A percentile compares a stretch with the other conserved stretches of the same genome.
Conservation (phyloP, 148 eudicot species). For the Limonium bicolor region DNA sequence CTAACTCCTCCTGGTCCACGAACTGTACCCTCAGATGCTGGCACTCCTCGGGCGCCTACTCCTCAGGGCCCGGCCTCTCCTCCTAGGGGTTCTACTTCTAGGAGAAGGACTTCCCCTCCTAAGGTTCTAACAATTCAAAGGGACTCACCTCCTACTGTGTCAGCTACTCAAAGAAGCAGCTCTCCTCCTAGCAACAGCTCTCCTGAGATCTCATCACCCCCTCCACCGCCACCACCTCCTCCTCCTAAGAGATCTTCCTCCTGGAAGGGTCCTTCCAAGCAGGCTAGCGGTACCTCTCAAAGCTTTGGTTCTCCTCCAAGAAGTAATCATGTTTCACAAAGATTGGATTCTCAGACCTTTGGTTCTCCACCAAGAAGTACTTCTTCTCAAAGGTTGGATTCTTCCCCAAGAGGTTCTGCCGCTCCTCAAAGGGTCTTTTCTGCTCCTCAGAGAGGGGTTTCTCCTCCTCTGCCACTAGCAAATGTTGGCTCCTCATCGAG, state of each 20-base stretch:
- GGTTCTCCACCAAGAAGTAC: no score
- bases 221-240: not conserved
- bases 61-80: constrained; percentile 10
- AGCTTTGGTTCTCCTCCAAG: no score
- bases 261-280: no score
- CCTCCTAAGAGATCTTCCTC: no score
- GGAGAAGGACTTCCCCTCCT: constrained; percentile 8
- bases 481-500: not conserved
- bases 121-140: constrained; percentile 5
- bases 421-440: constrained; percentile 3
- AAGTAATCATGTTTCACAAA: no score
- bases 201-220: not conserved
- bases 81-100: constrained; percentile 12
- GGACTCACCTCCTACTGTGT: no score
- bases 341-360: no score
- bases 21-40: constrained; percentile 18
- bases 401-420: not conserved
- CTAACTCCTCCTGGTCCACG: constrained; percentile 35
- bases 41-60: constrained; percentile 22
- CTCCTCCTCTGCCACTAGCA: constrained; percentile 7
- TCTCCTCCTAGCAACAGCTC: no score
- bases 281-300: no score
- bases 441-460: constrained; percentile 10
- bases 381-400: not conserved
- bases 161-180: no score